Percentiles rank a stretch among this genome's conserved stretches.
Evolutionary conservation across 441 rosid genomes (phyloP).

Genomic region (Aleurites moluccanus): DNA sequence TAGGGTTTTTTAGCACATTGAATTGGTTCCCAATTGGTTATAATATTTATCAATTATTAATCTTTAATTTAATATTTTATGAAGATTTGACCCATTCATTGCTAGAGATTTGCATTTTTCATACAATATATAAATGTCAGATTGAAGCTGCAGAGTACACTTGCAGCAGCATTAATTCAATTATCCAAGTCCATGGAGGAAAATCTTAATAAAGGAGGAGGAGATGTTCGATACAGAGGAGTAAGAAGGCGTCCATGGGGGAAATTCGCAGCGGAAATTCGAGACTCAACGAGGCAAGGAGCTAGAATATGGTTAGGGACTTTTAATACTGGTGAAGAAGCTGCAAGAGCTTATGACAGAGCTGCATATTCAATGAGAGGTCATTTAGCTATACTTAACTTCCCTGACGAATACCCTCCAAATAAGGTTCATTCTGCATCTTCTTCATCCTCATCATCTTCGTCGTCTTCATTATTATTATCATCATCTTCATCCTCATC

Average conservation of each 20-base stretch:
- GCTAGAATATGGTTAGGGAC: conserved; percentile 87
- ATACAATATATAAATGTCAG: conserved; percentile 28
- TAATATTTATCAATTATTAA: background rate
- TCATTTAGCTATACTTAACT: conserved; percentile 67
- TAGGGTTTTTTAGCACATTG: conserved; percentile 10
- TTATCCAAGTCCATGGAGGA: conserved; percentile 18
- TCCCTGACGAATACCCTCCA: conserved; percentile 44
- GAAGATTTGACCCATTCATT: background rate
- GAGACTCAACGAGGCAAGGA: conserved; percentile 71
- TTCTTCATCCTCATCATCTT: conserved; percentile 11
- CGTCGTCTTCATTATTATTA: background rate
- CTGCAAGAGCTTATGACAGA: conserved; percentile 79
- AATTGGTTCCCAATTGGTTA: background rate
- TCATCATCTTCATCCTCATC: conserved; percentile 21
- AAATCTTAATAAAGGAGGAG: conserved; percentile 19
- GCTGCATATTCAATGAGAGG: conserved; percentile 80
- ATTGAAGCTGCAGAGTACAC: background rate
- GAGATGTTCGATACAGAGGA: conserved; percentile 62
- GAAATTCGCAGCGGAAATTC: conserved; percentile 81
- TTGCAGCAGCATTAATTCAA: too few relatives aligned
- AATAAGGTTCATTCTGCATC: conserved; percentile 22
- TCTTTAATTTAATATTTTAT: background rate
- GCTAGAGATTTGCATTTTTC: conserved; percentile 4
- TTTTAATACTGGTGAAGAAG: conserved; percentile 70
- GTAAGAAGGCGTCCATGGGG: conserved; percentile 85